Evolutionary conservation across 2,329 filamentous ascomycete species (phyloP), one percentile per base, ranked within the genome.

Genomic region (Nigrospora sphaerica): DNA sequence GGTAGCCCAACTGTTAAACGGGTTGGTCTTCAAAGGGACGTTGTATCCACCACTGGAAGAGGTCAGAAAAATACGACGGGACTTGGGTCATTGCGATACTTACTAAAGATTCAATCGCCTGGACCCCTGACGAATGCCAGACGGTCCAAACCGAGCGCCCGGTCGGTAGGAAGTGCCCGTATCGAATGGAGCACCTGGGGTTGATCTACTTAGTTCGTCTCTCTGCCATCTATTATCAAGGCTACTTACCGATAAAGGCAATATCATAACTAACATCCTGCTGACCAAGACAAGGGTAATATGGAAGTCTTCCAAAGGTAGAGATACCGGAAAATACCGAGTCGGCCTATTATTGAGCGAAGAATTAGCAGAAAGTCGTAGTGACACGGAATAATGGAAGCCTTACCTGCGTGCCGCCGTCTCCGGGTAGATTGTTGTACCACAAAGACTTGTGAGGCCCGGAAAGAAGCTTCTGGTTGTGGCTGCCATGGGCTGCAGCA

Each of bases 311-410:
- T 12, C 87, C 88, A 61, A 93, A 93, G 9, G 88, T 95, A 1
- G 85, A 86, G 59, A 95, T 93, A 28, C 88, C 88, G 1, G 86
- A 92, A 68, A 93, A 95, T 48, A 93, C 87, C 1, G 87, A 90
- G 63, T 95, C 88, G 49, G 88, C 88, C 85, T 91, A 50, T 14
- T 23, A 12, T 12, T 13, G 7, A 33, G 46, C 23, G n/a, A 39
- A 48, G 38, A 39, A 17, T 37, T 44, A 34, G 14, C 18, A 16
- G 33, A 33, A 49, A 5, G 47, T 37, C 45, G 51, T 31, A 43
- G 17, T 14, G 14, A 42, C 6, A 10, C 39, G 33, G 12, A 41
- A 17, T n/a, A 16, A 32, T 6, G 41, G 34, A 32, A 39, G 33
- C 51, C 69, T 42, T 58, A 87, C 86, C 74, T 93, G 87, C 35